Evolutionary conservation across 208 protist species (phyloP), one percentile per base, ranked within the genome.

Genomic region (Leishmania tropica): DNA sequence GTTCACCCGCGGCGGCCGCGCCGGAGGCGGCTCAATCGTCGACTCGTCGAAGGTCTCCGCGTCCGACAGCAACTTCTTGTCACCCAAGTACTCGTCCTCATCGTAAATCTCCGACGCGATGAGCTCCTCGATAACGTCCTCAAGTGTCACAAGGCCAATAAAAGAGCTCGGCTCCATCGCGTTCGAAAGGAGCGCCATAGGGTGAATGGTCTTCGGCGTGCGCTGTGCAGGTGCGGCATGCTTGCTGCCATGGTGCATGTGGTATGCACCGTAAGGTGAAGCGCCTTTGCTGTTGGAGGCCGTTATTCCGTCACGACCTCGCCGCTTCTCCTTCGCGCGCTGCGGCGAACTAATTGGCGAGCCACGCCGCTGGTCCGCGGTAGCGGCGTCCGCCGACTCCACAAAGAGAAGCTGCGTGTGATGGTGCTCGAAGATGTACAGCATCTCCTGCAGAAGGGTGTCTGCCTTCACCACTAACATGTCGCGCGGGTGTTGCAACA

Each of bases 51-150:
- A 64, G 24, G 47, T 51, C 68, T 86, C 81, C 31, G 74, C 79
- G 51, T 84, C 78, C 1, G 70, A 81, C 35, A 78, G 82, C 47
- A 56, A 37, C 65, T 79, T 54, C 19, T 77, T 64, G 45, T 86
- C 77, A 21, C 48, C 62, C 13, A 71, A 81, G 80, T 81, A 85
- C 77, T 94, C 91, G 76, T 97, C 89, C 83, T 97, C 94, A 83
- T 97, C 94, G 82, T 91, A 93, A 45, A 97, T 97, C 62, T 97
- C 90, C 2, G 84, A 70, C 17, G 85, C 86, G 45, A 97, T 94
- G 15, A 95, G 80, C 53, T 87, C 58, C 82, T 97, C 94, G 75
- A 97, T 93, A 56, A 95, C 86, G 79, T 97, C 94, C 78, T 97
- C 94, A 53, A 97, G 75, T 60, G 94, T 95, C 21, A 97, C 83